A percentile compares a stretch with the other conserved stretches of the same genome.
These are phyloP conservation scores for Metarhizium brunneum DNA, from an alignment of 2,329 filamentous ascomycete species.

Conservation along the genomic window DNA sequence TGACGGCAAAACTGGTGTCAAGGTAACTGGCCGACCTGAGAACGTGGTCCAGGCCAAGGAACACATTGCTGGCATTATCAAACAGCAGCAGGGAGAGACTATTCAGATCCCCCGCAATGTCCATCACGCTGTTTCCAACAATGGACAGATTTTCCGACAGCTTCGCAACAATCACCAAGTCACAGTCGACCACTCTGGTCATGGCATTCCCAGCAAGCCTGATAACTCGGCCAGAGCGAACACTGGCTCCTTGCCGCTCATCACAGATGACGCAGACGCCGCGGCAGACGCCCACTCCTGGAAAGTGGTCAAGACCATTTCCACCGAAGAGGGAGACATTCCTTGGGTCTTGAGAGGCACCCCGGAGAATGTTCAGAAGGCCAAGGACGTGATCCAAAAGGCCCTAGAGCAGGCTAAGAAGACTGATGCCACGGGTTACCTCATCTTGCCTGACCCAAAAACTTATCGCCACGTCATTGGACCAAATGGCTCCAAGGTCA, in stretches of 20 bases:
- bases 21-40: conserved; percentile 68
- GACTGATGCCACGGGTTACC: conserved; percentile 69
- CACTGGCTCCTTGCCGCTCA: conserved; percentile 67
- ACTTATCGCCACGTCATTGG: conserved; percentile 90
- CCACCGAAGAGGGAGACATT: conserved; percentile 60
- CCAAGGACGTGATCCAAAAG: conserved; percentile 62
- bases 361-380: conserved; percentile 71
- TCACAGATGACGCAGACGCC: conserved; percentile 72
- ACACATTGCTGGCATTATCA: conserved; percentile 69
- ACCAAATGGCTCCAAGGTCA: conserved; percentile 81
- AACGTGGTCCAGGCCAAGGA: conserved; percentile 80
- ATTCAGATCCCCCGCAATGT: conserved; percentile 73
- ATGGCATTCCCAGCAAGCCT: conserved; percentile 64
- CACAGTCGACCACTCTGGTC: conserved; percentile 82
- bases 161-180: conserved; percentile 80
- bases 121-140: conserved; percentile 79
- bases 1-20: conserved; percentile 73
- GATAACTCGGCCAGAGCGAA: conserved; percentile 45
- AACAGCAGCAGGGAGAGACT: conserved; percentile 82
- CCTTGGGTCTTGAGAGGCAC: conserved; percentile 84
- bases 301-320: conserved; percentile 61
- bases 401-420: conserved; percentile 64
- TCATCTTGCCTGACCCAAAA: conserved; percentile 80
- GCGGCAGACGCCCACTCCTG: conserved; percentile 66
- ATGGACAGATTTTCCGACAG: conserved; percentile 87